These are phyloP conservation scores for Wallacemonas rigidus DNA, from an alignment of 208 protist species.

Conservation along the genomic window DNA sequence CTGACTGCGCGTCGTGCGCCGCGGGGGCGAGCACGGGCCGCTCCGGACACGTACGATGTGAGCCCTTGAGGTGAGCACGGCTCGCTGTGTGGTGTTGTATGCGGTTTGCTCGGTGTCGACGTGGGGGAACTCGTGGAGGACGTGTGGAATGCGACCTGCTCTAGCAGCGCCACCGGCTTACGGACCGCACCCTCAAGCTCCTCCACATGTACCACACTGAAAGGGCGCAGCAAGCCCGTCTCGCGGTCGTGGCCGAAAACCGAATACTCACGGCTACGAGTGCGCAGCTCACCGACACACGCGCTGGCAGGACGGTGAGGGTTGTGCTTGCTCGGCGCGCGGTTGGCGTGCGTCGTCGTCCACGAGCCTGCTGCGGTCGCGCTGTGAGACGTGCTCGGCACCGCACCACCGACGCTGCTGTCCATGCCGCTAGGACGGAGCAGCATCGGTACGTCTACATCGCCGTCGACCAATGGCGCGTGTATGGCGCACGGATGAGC, in stretches of 20 bases:
- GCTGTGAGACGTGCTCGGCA: background rate
- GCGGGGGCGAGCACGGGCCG: too few relatives aligned
- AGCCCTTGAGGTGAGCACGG: too few relatives aligned
- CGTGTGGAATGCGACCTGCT: constrained; percentile 6
- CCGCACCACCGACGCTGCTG: background rate
- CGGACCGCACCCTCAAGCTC: constrained; percentile 33
- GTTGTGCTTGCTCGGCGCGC: background rate
- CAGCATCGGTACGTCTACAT: constrained; percentile 14
- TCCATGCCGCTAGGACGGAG: background rate
- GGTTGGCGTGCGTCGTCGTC: constrained; percentile 13
- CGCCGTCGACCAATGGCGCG: background rate
- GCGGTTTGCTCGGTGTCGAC: background rate
- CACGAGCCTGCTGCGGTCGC: background rate
- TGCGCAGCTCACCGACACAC: constrained; percentile 30
- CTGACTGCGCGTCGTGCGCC: too few relatives aligned
- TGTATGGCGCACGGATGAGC: background rate
- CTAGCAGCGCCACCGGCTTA: constrained; percentile 18
- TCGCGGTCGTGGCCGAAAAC: constrained; percentile 16
- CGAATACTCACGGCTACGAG: constrained; percentile 21
- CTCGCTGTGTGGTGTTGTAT: too few relatives aligned
- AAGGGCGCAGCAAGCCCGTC: constrained; percentile 20
- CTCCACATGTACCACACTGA: constrained; percentile 33
- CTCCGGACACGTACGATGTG: too few relatives aligned
- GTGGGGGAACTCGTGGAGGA: background rate
- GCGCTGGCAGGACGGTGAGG: background rate